These are phyloP conservation scores for Casuarina glauca DNA, from an alignment of 306 rosid genomes.

Conservation along the genomic window DNA sequence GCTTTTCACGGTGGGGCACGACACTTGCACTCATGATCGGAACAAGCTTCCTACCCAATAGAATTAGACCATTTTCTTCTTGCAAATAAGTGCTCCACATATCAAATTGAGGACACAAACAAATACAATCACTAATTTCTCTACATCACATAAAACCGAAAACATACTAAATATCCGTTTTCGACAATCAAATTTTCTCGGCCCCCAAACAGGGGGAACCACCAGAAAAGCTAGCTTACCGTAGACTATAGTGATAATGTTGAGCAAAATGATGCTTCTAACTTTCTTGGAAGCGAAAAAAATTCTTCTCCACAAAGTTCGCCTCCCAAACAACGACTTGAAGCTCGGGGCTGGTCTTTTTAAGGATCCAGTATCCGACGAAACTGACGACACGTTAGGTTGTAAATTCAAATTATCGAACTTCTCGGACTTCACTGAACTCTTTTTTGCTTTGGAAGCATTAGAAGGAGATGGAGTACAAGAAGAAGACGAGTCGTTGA, in stretches of 20 bases:
- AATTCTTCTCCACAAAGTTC: slow-evolving; percentile 49
- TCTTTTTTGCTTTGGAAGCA: slow-evolving; percentile 23
- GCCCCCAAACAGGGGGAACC: neutral
- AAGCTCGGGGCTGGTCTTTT: slow-evolving; percentile 10
- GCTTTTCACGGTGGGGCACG: too few relatives aligned
- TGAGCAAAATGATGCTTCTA: slow-evolving; percentile 66
- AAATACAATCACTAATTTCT: too few relatives aligned
- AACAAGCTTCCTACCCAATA: too few relatives aligned
- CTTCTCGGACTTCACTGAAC: slow-evolving; percentile 9
- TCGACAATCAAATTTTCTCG: neutral
- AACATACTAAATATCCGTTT: neutral
- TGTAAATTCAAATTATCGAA: slow-evolving; percentile 23
- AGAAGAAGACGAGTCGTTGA: slow-evolving; percentile 25
- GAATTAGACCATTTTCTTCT: too few relatives aligned
- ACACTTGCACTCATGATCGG: too few relatives aligned
- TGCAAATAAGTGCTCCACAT: too few relatives aligned
- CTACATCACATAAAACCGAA: neutral
- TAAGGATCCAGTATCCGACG: neutral
- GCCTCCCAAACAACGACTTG: slow-evolving; percentile 39
- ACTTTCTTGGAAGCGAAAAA: slow-evolving; percentile 58
- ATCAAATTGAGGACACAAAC: too few relatives aligned
- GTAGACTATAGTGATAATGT: slow-evolving; percentile 51
- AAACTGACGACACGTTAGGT: neutral
- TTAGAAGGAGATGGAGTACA: slow-evolving; percentile 13
- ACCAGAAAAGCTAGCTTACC: slow-evolving; percentile 35